Evolutionary conservation across 306 rosid genomes (phyloP).

Genomic region (Lathyrus oleraceus): DNA sequence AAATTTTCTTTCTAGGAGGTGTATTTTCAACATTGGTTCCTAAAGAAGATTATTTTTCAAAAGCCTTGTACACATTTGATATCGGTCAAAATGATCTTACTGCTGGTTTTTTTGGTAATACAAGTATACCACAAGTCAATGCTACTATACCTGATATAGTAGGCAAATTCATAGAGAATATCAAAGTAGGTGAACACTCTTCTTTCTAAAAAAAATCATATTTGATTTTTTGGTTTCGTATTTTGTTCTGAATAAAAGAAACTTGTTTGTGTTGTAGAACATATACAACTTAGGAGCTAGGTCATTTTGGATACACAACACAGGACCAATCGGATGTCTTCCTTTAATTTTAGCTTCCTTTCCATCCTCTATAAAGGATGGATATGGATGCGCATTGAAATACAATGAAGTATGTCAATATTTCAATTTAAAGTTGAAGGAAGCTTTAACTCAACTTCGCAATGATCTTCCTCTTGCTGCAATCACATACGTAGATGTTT

Average conservation of each 20-base stretch:
- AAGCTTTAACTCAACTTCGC: slow-evolving; percentile 47
- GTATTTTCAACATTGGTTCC: slow-evolving; percentile 36
- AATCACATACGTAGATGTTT: slow-evolving; percentile 59
- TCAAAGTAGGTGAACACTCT: slow-evolving; percentile 42
- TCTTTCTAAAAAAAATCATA: no score
- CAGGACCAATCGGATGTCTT: slow-evolving; percentile 45
- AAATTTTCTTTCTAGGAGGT: not conserved
- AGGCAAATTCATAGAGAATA: slow-evolving; percentile 31
- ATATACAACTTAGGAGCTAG: slow-evolving; percentile 41
- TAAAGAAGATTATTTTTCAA: slow-evolving; percentile 28
- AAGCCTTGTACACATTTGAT: slow-evolving; percentile 57
- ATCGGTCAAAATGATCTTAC: slow-evolving; percentile 53
- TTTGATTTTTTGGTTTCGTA: not conserved
- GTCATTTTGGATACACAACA: slow-evolving; percentile 47
- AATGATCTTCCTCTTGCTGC: slow-evolving; percentile 51
- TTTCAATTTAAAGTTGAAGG: slow-evolving; percentile 57
- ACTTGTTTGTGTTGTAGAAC: slow-evolving; percentile 11
- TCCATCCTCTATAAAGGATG: slow-evolving; percentile 33
- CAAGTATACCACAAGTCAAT: slow-evolving; percentile 37
- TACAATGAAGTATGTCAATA: slow-evolving; percentile 55
- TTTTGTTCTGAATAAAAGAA: not conserved
- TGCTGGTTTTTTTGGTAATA: slow-evolving; percentile 4
- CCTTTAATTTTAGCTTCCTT: slow-evolving; percentile 31
- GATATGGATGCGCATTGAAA: slow-evolving; percentile 50
- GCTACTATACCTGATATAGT: slow-evolving; percentile 47